These are phyloP conservation scores for Amanita polypyramis DNA, from an alignment of 768 basidiomycete genomes.

Conservation along the genomic window DNA sequence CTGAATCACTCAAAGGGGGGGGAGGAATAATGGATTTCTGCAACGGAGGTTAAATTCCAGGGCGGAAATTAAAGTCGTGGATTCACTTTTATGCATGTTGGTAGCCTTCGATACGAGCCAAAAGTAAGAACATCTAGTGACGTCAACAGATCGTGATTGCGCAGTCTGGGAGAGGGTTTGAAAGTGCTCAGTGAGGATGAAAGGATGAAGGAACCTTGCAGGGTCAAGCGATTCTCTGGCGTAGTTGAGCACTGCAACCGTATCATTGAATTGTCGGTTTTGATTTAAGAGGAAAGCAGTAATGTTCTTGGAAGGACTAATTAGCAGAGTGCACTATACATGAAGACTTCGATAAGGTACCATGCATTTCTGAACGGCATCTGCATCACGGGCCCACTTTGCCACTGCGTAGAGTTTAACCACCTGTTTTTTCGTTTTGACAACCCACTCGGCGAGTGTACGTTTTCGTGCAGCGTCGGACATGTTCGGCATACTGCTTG, in stretches of 20 bases:
- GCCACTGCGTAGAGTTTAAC: slow-evolving; percentile 81
- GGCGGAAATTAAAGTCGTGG: slow-evolving; percentile 2
- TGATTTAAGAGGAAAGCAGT: slow-evolving; percentile 81
- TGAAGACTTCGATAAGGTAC: slow-evolving; percentile 21
- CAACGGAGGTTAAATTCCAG: slow-evolving; percentile 8
- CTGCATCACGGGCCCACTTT: slow-evolving; percentile 82
- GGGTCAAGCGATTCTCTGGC: slow-evolving; percentile 63
- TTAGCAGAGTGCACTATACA: not conserved
- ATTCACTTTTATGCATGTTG: slow-evolving; percentile 66
- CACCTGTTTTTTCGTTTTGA: slow-evolving; percentile 83
- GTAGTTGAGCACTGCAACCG: slow-evolving; percentile 50
- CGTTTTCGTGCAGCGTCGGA: slow-evolving; percentile 74
- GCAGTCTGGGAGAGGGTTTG: slow-evolving; percentile 38
- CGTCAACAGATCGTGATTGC: slow-evolving; percentile 90
- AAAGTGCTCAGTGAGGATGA: slow-evolving; percentile 5
- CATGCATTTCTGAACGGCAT: slow-evolving; percentile 83
- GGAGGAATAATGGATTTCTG: slow-evolving; percentile 66
- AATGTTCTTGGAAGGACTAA: slow-evolving; percentile 49
- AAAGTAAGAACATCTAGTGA: slow-evolving; percentile 83
- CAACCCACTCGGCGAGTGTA: slow-evolving; percentile 78
- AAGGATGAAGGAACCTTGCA: slow-evolving; percentile 47
- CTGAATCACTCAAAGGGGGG: slow-evolving; percentile 52
- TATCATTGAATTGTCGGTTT: slow-evolving; percentile 73
- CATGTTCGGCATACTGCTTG: slow-evolving; percentile 63
- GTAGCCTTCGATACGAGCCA: slow-evolving; percentile 79